Conservation (phyloP, 805 yeast genomes). For the Ogataea glucozyma region DNA sequence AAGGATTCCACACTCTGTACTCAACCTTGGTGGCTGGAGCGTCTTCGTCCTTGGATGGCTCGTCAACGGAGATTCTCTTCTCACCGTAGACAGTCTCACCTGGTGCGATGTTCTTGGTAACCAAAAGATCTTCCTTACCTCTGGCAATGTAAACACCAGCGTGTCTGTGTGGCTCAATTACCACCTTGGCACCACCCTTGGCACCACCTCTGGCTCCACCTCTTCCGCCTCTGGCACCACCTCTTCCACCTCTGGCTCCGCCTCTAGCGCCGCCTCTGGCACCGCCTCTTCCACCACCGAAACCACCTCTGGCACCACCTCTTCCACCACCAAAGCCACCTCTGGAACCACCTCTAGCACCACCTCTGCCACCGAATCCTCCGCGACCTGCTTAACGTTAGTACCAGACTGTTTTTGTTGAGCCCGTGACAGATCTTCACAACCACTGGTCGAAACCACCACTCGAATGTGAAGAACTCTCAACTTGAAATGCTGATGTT, state of each 20-base stretch:
- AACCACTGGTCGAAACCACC: neutral
- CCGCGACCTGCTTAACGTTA: constrained; percentile 23
- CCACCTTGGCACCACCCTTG: constrained; percentile 90
- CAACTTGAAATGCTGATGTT: neutral
- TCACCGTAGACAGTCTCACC: constrained; percentile 99
- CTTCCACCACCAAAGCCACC: constrained; percentile 40
- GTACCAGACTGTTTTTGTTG: constrained; percentile 10
- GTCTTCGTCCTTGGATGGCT: constrained; percentile 84
- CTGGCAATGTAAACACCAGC: constrained; percentile 99
- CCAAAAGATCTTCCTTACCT: constrained; percentile 98
- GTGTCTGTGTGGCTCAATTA: constrained; percentile 98
- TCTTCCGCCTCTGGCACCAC: constrained; percentile 61
- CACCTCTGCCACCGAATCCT: constrained; percentile 37
- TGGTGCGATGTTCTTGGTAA: constrained; percentile 95
- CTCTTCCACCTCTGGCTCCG: constrained; percentile 50
- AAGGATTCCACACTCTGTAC: constrained; percentile 99
- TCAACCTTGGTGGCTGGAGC: constrained; percentile 91
- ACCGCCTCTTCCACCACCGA: constrained; percentile 59
- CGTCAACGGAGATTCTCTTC: constrained; percentile 92
- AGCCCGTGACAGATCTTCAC: too few relatives aligned
- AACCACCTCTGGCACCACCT: constrained; percentile 53
- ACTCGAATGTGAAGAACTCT: too few relatives aligned
- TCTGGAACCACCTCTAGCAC: constrained; percentile 41
- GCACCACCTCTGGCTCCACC: constrained; percentile 81
- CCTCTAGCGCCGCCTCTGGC: constrained; percentile 52